Evolutionary conservation across 257 asterid species (phyloP).

Genomic region (Buddleja alternifolia): DNA sequence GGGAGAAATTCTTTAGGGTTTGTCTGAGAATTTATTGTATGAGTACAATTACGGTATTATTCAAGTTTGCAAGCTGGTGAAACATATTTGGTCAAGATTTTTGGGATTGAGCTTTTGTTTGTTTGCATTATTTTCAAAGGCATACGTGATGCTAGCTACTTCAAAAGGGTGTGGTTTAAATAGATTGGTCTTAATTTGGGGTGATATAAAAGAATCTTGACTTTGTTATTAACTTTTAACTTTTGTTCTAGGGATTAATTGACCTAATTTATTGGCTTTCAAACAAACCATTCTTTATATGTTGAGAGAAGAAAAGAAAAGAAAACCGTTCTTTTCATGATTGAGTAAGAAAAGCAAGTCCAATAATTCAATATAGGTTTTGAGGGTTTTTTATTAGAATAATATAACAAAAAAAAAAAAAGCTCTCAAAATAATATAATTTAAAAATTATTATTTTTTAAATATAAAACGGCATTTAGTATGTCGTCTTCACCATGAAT

Average conservation of each 20-base stretch:
- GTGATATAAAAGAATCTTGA: constrained; percentile 7
- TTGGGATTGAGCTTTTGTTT: constrained; percentile 20
- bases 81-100: constrained; percentile 16
- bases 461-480: too few species aligned
- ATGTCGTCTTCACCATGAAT: too few species aligned
- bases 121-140: constrained; percentile 16
- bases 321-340: not conserved
- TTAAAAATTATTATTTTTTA: too few species aligned
- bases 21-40: constrained; percentile 14
- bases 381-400: too few species aligned
- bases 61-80: not conserved
- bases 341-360: not conserved
- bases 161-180: not conserved
- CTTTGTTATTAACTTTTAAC: constrained; percentile 10
- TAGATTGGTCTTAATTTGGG: constrained; percentile 4
- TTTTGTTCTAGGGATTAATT: not conserved
- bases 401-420: too few species aligned
- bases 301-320: not conserved
- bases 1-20: not conserved
- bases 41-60: not conserved
- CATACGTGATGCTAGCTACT: not conserved
- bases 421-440: too few species aligned
- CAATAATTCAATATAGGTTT: too few species aligned
- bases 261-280: not conserved
- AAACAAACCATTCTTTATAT: not conserved